Conservation (phyloP, 139 green algal species). For the Micractinium conductrix region DNA sequence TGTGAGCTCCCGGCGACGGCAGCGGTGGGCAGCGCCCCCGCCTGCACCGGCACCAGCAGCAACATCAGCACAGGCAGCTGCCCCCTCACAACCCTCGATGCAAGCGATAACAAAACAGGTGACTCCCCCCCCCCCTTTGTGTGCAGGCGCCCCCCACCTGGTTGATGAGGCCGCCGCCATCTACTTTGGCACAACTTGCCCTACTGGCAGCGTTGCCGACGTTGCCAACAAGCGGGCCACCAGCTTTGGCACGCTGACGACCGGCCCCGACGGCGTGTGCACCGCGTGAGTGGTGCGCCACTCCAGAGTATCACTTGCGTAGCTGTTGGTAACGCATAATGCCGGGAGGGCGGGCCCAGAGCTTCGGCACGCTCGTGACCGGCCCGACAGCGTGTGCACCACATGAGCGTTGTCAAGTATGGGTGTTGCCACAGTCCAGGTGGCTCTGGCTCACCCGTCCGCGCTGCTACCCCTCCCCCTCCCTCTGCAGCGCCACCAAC, state of each 20-base stretch:
- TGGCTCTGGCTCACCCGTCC: too few relatives aligned
- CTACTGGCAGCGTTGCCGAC: constrained; percentile 4
- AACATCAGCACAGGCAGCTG: too few relatives aligned
- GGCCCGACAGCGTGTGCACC: not conserved
- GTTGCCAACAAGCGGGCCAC: constrained; percentile 19
- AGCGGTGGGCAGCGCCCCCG: too few relatives aligned
- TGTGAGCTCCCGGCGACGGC: too few relatives aligned
- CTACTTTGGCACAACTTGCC: not conserved
- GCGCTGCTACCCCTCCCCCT: too few relatives aligned
- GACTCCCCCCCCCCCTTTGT: not conserved
- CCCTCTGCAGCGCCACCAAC: constrained; percentile 6
- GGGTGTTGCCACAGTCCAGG: not conserved
- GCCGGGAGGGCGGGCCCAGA: too few relatives aligned
- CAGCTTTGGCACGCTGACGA: constrained; percentile 9
- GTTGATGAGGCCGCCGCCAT: constrained; percentile 24
- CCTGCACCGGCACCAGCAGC: too few relatives aligned
- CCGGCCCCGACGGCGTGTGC: constrained; percentile 4
- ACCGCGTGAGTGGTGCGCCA: not conserved
- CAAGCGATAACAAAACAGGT: too few relatives aligned
- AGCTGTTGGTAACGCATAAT: too few relatives aligned
- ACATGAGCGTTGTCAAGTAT: not conserved
- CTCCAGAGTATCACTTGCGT: too few relatives aligned
- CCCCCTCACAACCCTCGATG: too few relatives aligned
- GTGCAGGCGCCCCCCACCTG: constrained; percentile 8
- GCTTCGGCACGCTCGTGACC: too few relatives aligned